phyloP scores from a whole-genome alignment of 208 protist genomes.

The Wallacemonas collosoma region DNA sequence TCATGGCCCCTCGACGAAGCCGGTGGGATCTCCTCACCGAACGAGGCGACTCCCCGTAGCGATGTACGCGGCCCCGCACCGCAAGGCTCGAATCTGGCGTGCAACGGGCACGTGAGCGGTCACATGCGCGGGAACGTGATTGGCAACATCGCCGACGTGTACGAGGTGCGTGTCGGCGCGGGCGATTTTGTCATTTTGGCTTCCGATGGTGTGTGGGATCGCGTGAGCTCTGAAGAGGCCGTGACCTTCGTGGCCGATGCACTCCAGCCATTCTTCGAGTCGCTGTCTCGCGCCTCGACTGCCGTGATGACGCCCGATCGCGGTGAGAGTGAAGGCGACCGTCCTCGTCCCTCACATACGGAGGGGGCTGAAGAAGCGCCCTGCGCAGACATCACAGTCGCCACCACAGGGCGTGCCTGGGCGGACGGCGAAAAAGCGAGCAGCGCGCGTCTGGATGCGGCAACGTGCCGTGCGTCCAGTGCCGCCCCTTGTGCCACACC shows the following conservation, averaged over 20 bases:
- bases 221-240: slow-evolving; percentile 58
- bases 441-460: too few species aligned
- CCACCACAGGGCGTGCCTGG: too few species aligned
- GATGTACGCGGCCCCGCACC: too few species aligned
- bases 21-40: too few species aligned
- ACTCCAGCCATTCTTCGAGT: slow-evolving; percentile 16
- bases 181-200: slow-evolving; percentile 81
- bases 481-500: too few species aligned
- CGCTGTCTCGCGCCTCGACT: background rate
- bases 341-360: too few species aligned
- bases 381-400: too few species aligned
- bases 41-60: too few species aligned
- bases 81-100: slow-evolving; percentile 10
- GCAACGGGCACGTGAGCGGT: background rate
- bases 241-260: slow-evolving; percentile 48
- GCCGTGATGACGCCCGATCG: background rate
- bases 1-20: too few species aligned
- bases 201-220: slow-evolving; percentile 82
- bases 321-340: background rate
- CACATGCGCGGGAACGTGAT: slow-evolving; percentile 46
- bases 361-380: too few species aligned
- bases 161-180: slow-evolving; percentile 52
- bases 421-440: too few species aligned
- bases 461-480: background rate
- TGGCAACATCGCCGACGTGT: slow-evolving; percentile 78